Evolutionary conservation across 257 asterid species (phyloP), one percentile per base, ranked within the genome.

Genomic region (Solanum piurae): DNA sequence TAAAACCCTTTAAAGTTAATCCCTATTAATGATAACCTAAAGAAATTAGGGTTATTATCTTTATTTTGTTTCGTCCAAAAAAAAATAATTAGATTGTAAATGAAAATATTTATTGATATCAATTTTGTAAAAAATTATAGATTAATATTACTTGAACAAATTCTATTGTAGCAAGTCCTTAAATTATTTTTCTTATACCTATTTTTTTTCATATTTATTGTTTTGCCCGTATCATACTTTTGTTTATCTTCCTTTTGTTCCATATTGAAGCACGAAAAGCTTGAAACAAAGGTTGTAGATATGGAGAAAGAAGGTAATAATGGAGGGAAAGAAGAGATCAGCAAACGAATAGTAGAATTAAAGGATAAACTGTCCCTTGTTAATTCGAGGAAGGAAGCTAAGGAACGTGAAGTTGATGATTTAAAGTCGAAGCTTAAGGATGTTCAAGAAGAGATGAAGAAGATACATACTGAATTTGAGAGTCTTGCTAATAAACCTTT

Each of bases 281-380:
- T 93, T 60, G 73, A 73, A 31, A 84, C 42, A 0, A 87, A 91
- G 83, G 84, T 69, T 7, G 87, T 83, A 16, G 87, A 86, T 37
- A 29, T 36, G 4, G 92, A 92, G 87, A 92, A 25, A 55, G 52
- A 60, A 38, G 82, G 71, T 90, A 68, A 89, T 8, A 89, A 91
- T 12, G 90, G 84, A 83, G 97, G 94, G 90, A 88, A 90, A 25
- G 87, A 44, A 1, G 91, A 88, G 88, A 92, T 92, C 31, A 85
- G 90, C 0, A 92, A 86, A 87, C 92, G 92, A 83, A 91, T 93
- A 6, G 33, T 18, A 85, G 88, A 74, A 86, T 86, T 97, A 77
- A 90, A 94, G 86, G 94, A 64, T 40, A 92, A 90, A 92, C 89
- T 92, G 2, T 25, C 89, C 5, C 58, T 52, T 42, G 92, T 85